Evolutionary conservation across 108 stramenopile species (phyloP), one percentile per base, ranked within the genome.

Genomic region (Cyclostephanos invisitatus): DNA sequence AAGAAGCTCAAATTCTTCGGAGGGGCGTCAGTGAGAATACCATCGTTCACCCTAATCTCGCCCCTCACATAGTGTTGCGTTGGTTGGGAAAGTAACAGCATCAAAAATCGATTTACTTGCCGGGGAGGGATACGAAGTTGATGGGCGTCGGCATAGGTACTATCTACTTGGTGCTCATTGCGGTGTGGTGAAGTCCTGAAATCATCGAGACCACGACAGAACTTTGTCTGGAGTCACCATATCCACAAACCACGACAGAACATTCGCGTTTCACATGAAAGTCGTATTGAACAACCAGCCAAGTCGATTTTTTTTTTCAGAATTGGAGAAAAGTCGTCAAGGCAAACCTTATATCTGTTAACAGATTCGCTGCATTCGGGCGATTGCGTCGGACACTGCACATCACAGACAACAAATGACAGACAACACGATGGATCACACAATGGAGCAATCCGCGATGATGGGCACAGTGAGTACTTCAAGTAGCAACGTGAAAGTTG

Each of bases 401-500:
- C 12, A 46, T 14, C 3, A 46, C 12, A 46, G 11, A 11, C 11
- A 46, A 46, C 55, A 59, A 57, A 57, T 20, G 17, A 32, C 29
- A 29, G 14, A 17, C 60, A n/a, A 42, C 60, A 59, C 37, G 0
- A 57, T 57, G 56, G 28, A 29, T 37, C 60, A 61, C 18, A 61
- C 40, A 21, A 61, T 38, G 37, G 60, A 61, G 2, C 60, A 61
- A 61, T 37, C 60, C 60, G 70, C 60, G 7, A 62, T 61, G 48
- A 72, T 62, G 49, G 25, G 61, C 46, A 29, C 61, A 15, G 58
- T 29, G 38, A 51, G 57, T 8, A 18, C 63, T 18, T 27, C 72
- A 47, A 64, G 42, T 24, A 73, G 47, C 62, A 64, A 71, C 59
- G 68, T 75, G 12, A 83, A 72, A 65, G 47, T 80, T 48, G 93